phyloP scores from a whole-genome alignment of 2,329 filamentous ascomycete genomes.

The Xylariales sp. region DNA sequence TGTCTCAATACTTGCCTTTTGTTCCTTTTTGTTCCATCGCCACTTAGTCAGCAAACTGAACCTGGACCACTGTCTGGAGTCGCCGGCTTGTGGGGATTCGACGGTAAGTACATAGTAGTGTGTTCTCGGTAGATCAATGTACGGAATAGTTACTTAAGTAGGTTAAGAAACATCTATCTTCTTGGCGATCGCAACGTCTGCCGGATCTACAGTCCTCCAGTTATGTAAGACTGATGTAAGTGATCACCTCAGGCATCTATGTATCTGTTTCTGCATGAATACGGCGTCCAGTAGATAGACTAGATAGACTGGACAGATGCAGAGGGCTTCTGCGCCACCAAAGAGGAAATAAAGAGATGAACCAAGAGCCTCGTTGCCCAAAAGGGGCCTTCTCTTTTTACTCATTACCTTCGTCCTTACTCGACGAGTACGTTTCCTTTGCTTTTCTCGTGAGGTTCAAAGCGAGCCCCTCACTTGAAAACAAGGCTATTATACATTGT shows the following conservation, averaged over 20 bases:
- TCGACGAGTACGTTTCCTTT: neutral
- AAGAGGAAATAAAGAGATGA: constrained; percentile 53
- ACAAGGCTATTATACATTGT: neutral
- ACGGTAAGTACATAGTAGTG: neutral
- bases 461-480: neutral
- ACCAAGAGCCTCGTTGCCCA: constrained; percentile 1
- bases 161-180: neutral
- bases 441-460: neutral
- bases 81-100: no score
- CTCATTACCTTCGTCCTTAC: neutral
- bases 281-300: no score
- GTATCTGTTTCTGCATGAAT: no score
- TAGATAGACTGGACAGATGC: no score
- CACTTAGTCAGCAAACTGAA: no score
- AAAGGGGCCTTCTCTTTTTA: neutral
- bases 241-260: neutral
- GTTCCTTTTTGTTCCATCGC: no score
- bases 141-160: neutral
- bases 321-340: constrained; percentile 62
- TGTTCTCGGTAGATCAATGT: neutral
- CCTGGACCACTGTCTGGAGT: no score
- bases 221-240: constrained; percentile 16
- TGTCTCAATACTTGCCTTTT: no score
- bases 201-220: constrained; percentile 18
- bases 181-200: constrained; percentile 19